phyloP scores from a whole-genome alignment of 2,329 filamentous ascomycete species.

The Colletotrichum sidae region DNA sequence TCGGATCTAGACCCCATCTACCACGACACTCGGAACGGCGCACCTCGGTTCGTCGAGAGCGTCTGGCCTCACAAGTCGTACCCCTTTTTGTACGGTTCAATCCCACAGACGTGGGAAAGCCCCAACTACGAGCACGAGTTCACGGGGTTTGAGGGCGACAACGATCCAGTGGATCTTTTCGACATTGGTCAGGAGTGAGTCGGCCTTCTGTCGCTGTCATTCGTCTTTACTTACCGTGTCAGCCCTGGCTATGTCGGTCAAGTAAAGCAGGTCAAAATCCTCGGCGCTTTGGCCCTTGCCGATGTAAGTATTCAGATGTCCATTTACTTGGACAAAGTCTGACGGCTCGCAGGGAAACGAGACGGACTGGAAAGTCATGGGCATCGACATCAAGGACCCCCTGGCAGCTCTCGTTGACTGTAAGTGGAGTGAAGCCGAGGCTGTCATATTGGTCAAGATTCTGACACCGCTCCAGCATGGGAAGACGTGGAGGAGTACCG shows the following conservation, averaged over 20 bases:
- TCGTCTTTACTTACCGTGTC: background rate
- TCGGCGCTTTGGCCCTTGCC: constrained; percentile 53
- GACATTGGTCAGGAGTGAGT: constrained; percentile 50
- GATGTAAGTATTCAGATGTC: constrained; percentile 44
- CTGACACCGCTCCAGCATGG: constrained; percentile 40
- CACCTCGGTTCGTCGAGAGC: constrained; percentile 53
- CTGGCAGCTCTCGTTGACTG: constrained; percentile 49
- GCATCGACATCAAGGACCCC: constrained; percentile 52
- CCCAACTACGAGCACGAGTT: constrained; percentile 53
- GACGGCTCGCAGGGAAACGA: constrained; percentile 42
- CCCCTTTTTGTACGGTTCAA: constrained; percentile 56
- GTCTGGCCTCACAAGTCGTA: constrained; percentile 58
- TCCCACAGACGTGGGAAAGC: constrained; percentile 58
- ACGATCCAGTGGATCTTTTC: constrained; percentile 56
- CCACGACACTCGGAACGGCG: constrained; percentile 52
- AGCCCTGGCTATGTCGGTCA: constrained; percentile 50
- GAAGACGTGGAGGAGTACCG: constrained; percentile 53
- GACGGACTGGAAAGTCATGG: constrained; percentile 55
- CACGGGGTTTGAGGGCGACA: constrained; percentile 52
- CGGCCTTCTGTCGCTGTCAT: background rate
- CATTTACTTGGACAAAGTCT: background rate
- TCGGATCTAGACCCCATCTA: constrained; percentile 50
- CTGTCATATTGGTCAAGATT: accelerated
- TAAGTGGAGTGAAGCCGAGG: constrained; percentile 35
- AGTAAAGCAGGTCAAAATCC: constrained; percentile 55